A percentile compares a stretch with the other conserved stretches of the same genome.
Conservation (phyloP, 164 flowering plant species). For the Tetrastigma voinierianum region DNA sequence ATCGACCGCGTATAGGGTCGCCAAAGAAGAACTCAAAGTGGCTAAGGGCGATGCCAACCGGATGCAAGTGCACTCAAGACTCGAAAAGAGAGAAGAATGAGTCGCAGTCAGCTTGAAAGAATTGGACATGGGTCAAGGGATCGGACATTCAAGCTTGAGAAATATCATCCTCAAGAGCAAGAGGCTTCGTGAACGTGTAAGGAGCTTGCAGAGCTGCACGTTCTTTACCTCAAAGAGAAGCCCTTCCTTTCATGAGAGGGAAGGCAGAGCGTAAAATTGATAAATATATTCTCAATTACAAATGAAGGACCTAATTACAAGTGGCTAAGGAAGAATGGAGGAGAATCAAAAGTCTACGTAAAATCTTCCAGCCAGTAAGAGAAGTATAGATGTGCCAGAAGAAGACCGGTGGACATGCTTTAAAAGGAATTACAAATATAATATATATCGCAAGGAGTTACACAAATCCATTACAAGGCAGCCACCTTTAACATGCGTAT, state of each 20-base stretch:
- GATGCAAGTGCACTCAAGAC: slow-evolving; percentile 42
- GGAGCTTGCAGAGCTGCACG: slow-evolving; percentile 95
- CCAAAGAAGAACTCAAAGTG: slow-evolving; percentile 48
- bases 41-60: slow-evolving; percentile 46
- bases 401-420: slow-evolving; percentile 56
- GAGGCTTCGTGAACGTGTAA: slow-evolving; percentile 85
- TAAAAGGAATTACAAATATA: slow-evolving; percentile 59
- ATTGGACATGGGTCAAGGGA: slow-evolving; percentile 85
- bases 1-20: slow-evolving; percentile 56
- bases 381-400: slow-evolving; percentile 37
- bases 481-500: slow-evolving; percentile 60
- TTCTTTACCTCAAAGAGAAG: slow-evolving; percentile 86
- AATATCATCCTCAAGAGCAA: slow-evolving; percentile 77
- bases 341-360: slow-evolving; percentile 51
- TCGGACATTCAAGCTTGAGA: slow-evolving; percentile 84
- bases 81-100: slow-evolving; percentile 86
- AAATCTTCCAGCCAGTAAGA: slow-evolving; percentile 47
- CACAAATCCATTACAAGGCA: slow-evolving; percentile 66
- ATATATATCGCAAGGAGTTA: slow-evolving; percentile 74
- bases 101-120: slow-evolving; percentile 60
- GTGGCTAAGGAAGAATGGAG: slow-evolving; percentile 33
- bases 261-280: slow-evolving; percentile 44
- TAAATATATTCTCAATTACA: slow-evolving; percentile 43
- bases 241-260: slow-evolving; percentile 57
- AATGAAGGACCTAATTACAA: slow-evolving; percentile 43